These are phyloP conservation scores for Penicillium sp. DNA, from an alignment of 2,329 filamentous ascomycete species.

Conservation along the genomic window DNA sequence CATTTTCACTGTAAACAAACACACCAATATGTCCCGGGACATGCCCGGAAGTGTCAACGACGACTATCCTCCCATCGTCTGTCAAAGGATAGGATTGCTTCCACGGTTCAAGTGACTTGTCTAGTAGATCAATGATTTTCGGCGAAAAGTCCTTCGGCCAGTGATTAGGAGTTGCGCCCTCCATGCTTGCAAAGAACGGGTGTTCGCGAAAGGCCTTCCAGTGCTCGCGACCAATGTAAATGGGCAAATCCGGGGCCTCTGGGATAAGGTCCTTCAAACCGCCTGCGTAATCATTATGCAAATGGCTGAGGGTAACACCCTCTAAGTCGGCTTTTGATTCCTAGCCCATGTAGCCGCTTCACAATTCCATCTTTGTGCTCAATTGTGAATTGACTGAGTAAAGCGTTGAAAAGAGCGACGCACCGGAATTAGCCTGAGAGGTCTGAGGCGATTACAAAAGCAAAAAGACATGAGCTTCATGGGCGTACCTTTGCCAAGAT, in stretches of 20 bases:
- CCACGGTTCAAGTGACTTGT: slow-evolving; percentile 31
- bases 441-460: neutral
- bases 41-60: slow-evolving; percentile 37
- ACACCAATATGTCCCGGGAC: slow-evolving; percentile 35
- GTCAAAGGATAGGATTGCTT: slow-evolving; percentile 29
- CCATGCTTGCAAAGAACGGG: slow-evolving; percentile 24
- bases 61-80: slow-evolving; percentile 28
- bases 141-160: slow-evolving; percentile 35
- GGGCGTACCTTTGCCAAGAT: neutral
- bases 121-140: slow-evolving; percentile 26
- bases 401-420: slow-evolving; percentile 8
- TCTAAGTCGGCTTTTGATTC: slow-evolving; percentile 14
- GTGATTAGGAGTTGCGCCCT: slow-evolving; percentile 31
- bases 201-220: slow-evolving; percentile 33
- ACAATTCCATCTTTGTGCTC: slow-evolving; percentile 9
- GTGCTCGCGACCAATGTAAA: slow-evolving; percentile 30
- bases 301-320: slow-evolving; percentile 22
- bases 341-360: slow-evolving; percentile 8
- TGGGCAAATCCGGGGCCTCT: slow-evolving; percentile 26
- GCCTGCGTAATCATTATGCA: slow-evolving; percentile 15
- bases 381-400: slow-evolving; percentile 7
- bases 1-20: slow-evolving; percentile 23
- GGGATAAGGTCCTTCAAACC: slow-evolving; percentile 26
- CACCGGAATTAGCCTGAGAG: slow-evolving; percentile 21
- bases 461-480: neutral